Percentiles rank a stretch among this genome's conserved stretches.
These are phyloP conservation scores for Sphaerosporella brunnea DNA, from an alignment of 495 filamentous ascomycete genomes.

Conservation along the genomic window DNA sequence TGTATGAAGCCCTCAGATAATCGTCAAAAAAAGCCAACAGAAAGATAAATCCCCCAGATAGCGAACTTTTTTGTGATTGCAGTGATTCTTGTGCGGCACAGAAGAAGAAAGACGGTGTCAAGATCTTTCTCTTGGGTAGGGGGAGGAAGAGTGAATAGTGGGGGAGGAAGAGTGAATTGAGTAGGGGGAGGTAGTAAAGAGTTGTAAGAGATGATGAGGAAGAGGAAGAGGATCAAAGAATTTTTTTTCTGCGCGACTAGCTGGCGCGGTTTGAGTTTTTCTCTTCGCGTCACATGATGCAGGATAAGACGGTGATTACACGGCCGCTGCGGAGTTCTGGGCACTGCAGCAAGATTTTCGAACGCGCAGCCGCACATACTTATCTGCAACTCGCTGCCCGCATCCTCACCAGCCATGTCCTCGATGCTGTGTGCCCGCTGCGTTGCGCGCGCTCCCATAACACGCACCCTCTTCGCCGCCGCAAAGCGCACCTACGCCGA, in stretches of 20 bases:
- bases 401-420: no score
- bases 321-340: no score
- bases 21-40: constrained; percentile 7
- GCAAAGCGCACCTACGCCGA: constrained; percentile 5
- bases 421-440: constrained; percentile 26
- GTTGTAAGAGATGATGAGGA: no score
- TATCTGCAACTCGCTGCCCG: no score
- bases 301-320: no score
- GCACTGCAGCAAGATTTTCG: no score
- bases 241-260: no score
- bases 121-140: background rate
- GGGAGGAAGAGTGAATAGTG: background rate
- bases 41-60: constrained; percentile 4
- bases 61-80: background rate
- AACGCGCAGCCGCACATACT: no score
- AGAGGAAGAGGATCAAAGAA: no score
- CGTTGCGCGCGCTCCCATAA: constrained; percentile 10
- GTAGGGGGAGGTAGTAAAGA: no score
- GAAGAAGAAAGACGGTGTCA: background rate
- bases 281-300: no score
- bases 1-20: constrained; percentile 4
- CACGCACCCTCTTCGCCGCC: constrained; percentile 1
- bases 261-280: no score
- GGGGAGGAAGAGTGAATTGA: background rate
- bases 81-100: background rate